Base-by-base conservation (phyloP, 2,329 filamentous ascomycete genomes). In the Nemania diffusa region DNA sequence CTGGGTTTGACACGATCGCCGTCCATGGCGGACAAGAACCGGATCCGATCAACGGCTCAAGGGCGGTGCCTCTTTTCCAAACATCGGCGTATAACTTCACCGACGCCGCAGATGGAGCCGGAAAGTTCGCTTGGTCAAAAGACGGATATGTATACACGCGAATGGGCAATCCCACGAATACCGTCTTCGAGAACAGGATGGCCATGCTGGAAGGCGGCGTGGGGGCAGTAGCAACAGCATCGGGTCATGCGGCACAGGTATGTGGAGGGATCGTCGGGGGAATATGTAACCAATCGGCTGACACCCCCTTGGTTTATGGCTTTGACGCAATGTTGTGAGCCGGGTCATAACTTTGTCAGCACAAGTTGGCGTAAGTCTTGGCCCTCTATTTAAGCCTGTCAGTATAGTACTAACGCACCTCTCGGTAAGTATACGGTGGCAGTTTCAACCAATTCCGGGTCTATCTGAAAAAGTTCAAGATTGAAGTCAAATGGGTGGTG, bases 381-480 rank as follows among this genome's bases (percentile, higher is more conserved):
- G 51, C 27, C 27, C 20, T 15, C 50, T 20, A 1, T 3, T 32
- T 29, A 26, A 34, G 37, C 52, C 56, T 26, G 3, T 50, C n/a
- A 48, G 15, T 26, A 32, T 5, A 26, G 48, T 58, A 50, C 69
- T 71, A 37, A 74, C 13, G 40, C 9, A 55, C 55, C 32, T 46
- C 34, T 17, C 9, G 60, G 17, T 52, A 64, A 75, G 72, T 80
- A 42, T 81, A 81, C 48, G 78, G 78, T 44, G 78, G 78, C 13
- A 79, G 72, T 6, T 80, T 79, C 76, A 79, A 79, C 69, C 78
- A 78, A 66, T 80, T 79, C 68, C 73, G 77, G 8, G 78, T 80
- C 13, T 79, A 79, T 65, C 61, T 81, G 67, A 76, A 74, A 68
- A 78, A 79, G 56, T 78, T 81, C 72, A 75, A 78, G 66, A 79